Evolutionary conservation across 202 grass and related monocot genomes (phyloP), one percentile per base, ranked within the genome.

Genomic region (Setaria italica): DNA sequence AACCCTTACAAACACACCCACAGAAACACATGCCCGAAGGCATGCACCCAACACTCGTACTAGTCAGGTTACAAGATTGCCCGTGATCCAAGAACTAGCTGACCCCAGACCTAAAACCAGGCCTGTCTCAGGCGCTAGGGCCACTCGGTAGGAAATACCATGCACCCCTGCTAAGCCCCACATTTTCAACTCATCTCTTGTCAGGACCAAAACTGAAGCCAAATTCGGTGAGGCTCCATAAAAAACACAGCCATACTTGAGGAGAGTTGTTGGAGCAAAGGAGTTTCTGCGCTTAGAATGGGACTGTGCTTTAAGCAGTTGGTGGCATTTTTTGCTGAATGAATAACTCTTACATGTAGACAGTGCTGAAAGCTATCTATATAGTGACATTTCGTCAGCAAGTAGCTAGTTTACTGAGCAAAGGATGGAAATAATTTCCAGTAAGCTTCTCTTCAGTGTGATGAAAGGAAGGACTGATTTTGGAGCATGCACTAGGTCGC

Each of bases 251-350:
- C 12, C 11, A 7, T 50, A 72, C 6, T 72, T 72, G 13, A 72
- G 45, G 15, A 32, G 13, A 13, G 70, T 30, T 50, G 70, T 72
- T 45, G 45, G 45, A 72, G 45, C 25, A 30, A 30, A 72, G 46
- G 46, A 32, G 7, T 50, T 72, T 72, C 25, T 13, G 49, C 50
- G 16, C 43, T 72, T 50, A 47, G 46, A 7, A 72, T 2, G 45
- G 39, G 67, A 21, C 4, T 47, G 20, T 45, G 41, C 20, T 46
- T 70, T 45, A 25, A 25, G 67, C 20, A 21, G 10, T 39, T 70
- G 42, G 10, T 45, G n/a, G 41, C 41, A 21, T 70, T 70, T 67
- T 70, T 70, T 70, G 67, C 67, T 73, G 70, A 73, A 73, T 73
- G 25, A 33, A 73, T 13, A 32, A 30, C 6, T 72, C 6, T 16